phyloP scores from a whole-genome alignment of 805 yeast genomes.

The Starmerella floris region DNA sequence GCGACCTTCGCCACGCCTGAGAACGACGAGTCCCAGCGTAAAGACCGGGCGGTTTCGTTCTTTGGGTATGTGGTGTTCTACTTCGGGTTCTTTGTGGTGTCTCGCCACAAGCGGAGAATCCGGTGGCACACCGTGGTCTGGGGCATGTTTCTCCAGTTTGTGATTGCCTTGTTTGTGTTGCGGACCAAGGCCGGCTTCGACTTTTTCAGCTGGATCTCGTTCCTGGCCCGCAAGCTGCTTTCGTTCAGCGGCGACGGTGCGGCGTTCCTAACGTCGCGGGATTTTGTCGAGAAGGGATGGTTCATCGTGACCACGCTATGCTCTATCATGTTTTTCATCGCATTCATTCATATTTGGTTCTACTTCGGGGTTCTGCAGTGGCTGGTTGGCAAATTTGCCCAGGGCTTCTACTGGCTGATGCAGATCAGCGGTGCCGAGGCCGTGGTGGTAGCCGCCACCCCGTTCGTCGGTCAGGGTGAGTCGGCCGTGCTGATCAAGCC shows the following conservation, averaged over 20 bases:
- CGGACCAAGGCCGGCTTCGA: slow-evolving; percentile 49
- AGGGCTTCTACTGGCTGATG: slow-evolving; percentile 47
- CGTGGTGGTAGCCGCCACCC: slow-evolving; percentile 53
- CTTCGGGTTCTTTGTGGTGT: slow-evolving; percentile 34
- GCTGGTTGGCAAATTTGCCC: slow-evolving; percentile 43
- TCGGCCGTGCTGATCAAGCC: slow-evolving; percentile 49
- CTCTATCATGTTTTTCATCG: slow-evolving; percentile 51
- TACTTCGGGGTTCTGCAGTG: slow-evolving; percentile 50
- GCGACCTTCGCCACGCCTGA: slow-evolving; percentile 42
- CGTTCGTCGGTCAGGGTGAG: slow-evolving; percentile 55
- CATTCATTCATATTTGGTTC: slow-evolving; percentile 47
- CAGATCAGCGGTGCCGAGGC: slow-evolving; percentile 51
- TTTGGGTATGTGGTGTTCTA: slow-evolving; percentile 41
- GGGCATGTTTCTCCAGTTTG: slow-evolving; percentile 47
- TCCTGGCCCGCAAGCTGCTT: slow-evolving; percentile 43
- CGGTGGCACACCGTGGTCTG: slow-evolving; percentile 49
- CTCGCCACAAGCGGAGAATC: slow-evolving; percentile 34
- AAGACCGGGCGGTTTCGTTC: slow-evolving; percentile 46
- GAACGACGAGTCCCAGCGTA: slow-evolving; percentile 35
- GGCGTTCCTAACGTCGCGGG: slow-evolving; percentile 39
- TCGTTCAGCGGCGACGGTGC: slow-evolving; percentile 48
- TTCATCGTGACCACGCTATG: slow-evolving; percentile 49
- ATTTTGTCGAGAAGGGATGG: slow-evolving; percentile 32
- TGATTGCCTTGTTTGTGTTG: slow-evolving; percentile 47
- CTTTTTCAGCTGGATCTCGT: slow-evolving; percentile 46